phyloP scores from a whole-genome alignment of 768 basidiomycete genomes.

The Rhodotorula diobovata region DNA sequence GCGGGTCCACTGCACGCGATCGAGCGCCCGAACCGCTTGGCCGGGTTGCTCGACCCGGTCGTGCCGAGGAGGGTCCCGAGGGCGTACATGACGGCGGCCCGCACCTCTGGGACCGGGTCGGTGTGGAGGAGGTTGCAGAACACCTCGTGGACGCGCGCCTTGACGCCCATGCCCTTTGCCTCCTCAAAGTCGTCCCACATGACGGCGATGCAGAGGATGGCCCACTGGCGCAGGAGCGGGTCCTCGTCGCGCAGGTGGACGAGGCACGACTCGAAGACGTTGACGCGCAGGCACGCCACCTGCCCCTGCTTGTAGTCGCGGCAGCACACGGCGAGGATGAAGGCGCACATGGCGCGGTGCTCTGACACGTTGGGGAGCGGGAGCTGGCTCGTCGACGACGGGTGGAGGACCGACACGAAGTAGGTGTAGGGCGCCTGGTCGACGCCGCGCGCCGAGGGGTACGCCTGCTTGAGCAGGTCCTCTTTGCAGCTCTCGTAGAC shows the following conservation, averaged over 20 bases:
- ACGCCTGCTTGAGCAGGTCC: slow-evolving; percentile 70
- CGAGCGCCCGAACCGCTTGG: slow-evolving; percentile 49
- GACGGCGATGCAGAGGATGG: slow-evolving; percentile 83
- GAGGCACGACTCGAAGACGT: slow-evolving; percentile 80
- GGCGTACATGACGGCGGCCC: slow-evolving; percentile 83
- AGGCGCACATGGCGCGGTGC: slow-evolving; percentile 97
- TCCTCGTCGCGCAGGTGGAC: slow-evolving; percentile 80
- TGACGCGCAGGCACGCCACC: slow-evolving; percentile 69
- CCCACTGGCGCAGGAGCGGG: slow-evolving; percentile 91
- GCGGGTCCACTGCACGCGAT: slow-evolving; percentile 34
- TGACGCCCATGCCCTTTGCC: slow-evolving; percentile 76
- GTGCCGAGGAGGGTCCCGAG: slow-evolving; percentile 91
- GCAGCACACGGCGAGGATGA: slow-evolving; percentile 82
- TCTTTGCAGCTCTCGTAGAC: slow-evolving; percentile 90
- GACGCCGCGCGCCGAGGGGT: slow-evolving; percentile 43
- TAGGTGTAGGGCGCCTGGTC: slow-evolving; percentile 57
- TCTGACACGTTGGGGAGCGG: slow-evolving; percentile 85
- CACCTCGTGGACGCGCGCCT: slow-evolving; percentile 65
- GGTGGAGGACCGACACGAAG: slow-evolving; percentile 71
- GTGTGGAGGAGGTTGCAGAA: slow-evolving; percentile 65
- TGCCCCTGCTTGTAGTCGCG: slow-evolving; percentile 87
- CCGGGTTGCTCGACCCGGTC: slow-evolving; percentile 65
- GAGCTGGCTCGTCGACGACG: slow-evolving; percentile 43
- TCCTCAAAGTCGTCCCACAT: slow-evolving; percentile 93
- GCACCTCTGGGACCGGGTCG: slow-evolving; percentile 87